A percentile compares a stretch with the other conserved stretches of the same genome.
phyloP scores from a whole-genome alignment of 768 basidiomycete species.

The Sarcodon sp. region DNA sequence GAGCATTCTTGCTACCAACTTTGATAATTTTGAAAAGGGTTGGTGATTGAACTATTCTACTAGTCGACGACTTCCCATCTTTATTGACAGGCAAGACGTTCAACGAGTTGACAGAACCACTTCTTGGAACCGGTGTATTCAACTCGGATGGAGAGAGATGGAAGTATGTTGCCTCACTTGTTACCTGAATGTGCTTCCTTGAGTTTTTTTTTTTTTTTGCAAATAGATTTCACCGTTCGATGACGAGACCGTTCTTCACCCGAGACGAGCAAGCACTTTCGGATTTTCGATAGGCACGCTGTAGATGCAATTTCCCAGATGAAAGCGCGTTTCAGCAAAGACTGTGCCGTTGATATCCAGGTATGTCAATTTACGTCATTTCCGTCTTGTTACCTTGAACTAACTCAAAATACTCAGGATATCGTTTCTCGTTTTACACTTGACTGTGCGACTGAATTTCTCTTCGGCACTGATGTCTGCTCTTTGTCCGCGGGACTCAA shows the following conservation, averaged over 20 bases:
- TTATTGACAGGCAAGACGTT: conserved; percentile 10
- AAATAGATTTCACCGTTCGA: conserved; percentile 39
- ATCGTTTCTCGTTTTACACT: conserved; percentile 14
- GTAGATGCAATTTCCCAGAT: conserved; percentile 31
- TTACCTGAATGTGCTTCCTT: too few species aligned
- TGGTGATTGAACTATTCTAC: background rate
- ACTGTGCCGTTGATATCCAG: conserved; percentile 45
- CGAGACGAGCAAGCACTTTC: conserved; percentile 49
- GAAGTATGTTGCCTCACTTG: conserved; percentile 30
- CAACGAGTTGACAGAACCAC: conserved; percentile 12
- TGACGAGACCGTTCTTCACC: conserved; percentile 9
- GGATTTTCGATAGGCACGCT: conserved; percentile 44
- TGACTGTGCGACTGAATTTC: conserved; percentile 19
- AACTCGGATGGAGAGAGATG: conserved; percentile 52
- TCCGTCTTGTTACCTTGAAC: conserved; percentile 4
- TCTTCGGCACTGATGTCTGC: conserved; percentile 16
- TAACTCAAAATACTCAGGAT: conserved; percentile 9
- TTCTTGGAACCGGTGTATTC: conserved; percentile 49
- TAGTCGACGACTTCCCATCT: conserved; percentile 1
- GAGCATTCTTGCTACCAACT: conserved; percentile 31
- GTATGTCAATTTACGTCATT: conserved; percentile 16
- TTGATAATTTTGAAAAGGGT: conserved; percentile 28
- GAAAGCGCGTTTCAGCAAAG: conserved; percentile 27
- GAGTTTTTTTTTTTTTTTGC: too few species aligned
- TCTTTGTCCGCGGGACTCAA: conserved; percentile 11